These are phyloP conservation scores for Inga leiocalycina DNA, from an alignment of 306 rosid species.

Conservation along the genomic window DNA sequence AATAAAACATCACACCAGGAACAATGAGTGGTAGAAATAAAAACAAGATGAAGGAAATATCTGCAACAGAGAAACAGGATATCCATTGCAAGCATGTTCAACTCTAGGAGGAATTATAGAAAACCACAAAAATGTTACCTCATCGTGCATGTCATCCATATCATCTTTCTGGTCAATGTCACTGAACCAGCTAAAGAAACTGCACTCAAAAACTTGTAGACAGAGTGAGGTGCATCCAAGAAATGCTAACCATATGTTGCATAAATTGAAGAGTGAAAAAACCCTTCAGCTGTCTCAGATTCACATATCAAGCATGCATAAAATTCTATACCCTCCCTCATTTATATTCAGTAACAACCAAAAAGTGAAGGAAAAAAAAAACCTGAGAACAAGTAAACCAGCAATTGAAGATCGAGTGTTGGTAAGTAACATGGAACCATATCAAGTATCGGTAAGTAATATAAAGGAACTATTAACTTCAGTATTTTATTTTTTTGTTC, in stretches of 20 bases:
- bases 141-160: constrained; percentile 80
- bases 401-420: background rate
- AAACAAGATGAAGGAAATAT: background rate
- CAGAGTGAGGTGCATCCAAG: background rate
- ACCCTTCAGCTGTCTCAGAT: background rate
- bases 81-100: background rate
- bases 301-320: background rate
- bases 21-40: background rate
- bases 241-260: constrained; percentile 1
- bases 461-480: background rate
- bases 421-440: background rate
- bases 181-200: constrained; percentile 82
- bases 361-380: background rate
- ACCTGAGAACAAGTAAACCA: background rate
- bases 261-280: background rate
- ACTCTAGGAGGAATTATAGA: constrained; percentile 36
- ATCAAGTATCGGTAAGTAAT: background rate
- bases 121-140: constrained; percentile 51
- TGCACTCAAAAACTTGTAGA: constrained; percentile 39
- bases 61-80: background rate
- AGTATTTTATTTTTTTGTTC: background rate
- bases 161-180: constrained; percentile 73
- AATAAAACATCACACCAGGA: constrained; percentile 17
- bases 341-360: background rate
- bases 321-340: background rate